phyloP scores from a whole-genome alignment of 2,329 filamentous ascomycete species.

The Botrytis squamosa region DNA sequence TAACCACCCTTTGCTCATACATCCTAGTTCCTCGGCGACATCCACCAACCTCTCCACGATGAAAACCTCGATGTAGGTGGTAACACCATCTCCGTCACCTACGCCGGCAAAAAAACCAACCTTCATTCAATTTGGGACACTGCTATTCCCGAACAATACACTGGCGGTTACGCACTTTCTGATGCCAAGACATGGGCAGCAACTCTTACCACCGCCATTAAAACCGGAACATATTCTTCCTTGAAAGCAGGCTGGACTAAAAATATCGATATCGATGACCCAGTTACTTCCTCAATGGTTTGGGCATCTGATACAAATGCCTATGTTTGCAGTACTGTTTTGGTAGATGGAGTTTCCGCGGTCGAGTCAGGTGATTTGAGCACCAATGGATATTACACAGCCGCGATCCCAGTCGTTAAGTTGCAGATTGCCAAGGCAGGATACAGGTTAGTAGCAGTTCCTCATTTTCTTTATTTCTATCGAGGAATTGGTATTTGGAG shows the following conservation, averaged over 20 bases:
- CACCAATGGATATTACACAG: conserved; percentile 58
- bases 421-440: conserved; percentile 66
- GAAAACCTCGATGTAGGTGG: conserved; percentile 65
- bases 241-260: conserved; percentile 27
- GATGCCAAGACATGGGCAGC: conserved; percentile 56
- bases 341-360: conserved; percentile 61
- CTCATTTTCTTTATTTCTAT: not conserved
- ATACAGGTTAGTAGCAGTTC: conserved; percentile 46
- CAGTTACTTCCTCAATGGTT: conserved; percentile 45
- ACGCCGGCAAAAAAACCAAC: conserved; percentile 56
- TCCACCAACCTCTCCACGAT: conserved; percentile 67
- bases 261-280: conserved; percentile 26
- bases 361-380: conserved; percentile 55
- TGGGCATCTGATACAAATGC: conserved; percentile 67
- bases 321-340: conserved; percentile 59
- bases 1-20: conserved; percentile 35
- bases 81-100: conserved; percentile 65
- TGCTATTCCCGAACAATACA: conserved; percentile 47
- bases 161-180: conserved; percentile 52
- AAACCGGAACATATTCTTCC: conserved; percentile 51
- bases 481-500: not conserved
- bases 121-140: conserved; percentile 65
- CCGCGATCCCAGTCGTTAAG: conserved; percentile 61
- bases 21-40: conserved; percentile 53
- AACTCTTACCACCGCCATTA: conserved; percentile 55